Base-by-base conservation (phyloP, 2,329 filamentous ascomycete genomes). In the Colletotrichum lentis region DNA sequence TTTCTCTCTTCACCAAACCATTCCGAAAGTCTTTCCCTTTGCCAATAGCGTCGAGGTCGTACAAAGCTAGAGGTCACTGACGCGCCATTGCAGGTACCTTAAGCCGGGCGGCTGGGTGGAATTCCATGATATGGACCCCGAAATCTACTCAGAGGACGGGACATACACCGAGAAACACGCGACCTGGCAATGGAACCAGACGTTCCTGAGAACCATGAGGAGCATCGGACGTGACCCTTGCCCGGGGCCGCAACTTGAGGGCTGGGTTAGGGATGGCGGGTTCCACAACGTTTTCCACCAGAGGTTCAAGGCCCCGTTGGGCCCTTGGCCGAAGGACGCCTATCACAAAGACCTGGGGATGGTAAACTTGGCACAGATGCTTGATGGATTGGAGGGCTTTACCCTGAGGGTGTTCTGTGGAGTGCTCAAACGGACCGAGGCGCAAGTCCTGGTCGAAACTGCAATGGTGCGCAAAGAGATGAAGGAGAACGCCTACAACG, bases 241-340 rank as follows among this genome's bases (percentile, higher is more conserved):
- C 2, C 78, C 78, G 0, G 73, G 69, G 47, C 69, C 73, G 56
- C 8, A 7, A 62, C 70, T 3, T 44, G 74, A 77, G 66, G 67
- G 52, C n/a, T 79, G 76, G 78, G 76, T 80, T 71, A 71, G 72
- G 1, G 76, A 79, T n/a, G 78, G 77, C 2, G 79, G 78, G 0
- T 82, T 82, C 63, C 49, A 70, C 7, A 77, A 78, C 59, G 72
- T 80, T 20, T 72, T 71, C 2, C 73, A 77, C 46, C 71, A 71
- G 7, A 22, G 72, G 4, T 76, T 74, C 62, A 75, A 75, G 60
- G 69, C 75, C 54, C 78, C 79, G 0, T 72, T 78, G 18, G 77
- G 77, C 0, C 71, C 75, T 0, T 82, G 80, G 80, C 71, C 79
- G 2, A 78, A 77, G 61, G 76, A 78, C 47, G 67, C 70, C 1